phyloP scores from a whole-genome alignment of 2,329 filamentous ascomycete species.

The Neofusicoccum cordaticola region DNA sequence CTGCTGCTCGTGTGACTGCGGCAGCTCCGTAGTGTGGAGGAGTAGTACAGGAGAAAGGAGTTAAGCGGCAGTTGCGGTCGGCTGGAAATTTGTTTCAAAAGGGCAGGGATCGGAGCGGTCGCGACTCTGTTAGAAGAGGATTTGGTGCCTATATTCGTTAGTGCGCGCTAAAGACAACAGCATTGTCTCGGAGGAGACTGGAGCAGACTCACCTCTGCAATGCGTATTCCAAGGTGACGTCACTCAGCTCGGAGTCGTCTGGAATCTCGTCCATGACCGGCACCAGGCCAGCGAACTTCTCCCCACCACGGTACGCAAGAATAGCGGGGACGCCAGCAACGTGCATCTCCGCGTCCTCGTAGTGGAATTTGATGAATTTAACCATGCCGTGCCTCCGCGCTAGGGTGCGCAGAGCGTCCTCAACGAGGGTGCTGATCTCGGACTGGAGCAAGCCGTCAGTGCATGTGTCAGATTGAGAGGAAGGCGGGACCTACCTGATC shows the following conservation, averaged over 20 bases:
- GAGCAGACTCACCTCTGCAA: conserved; percentile 51
- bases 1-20: background rate
- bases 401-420: conserved; percentile 72
- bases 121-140: conserved; percentile 13
- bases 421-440: conserved; percentile 72
- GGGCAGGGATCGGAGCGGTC: conserved; percentile 3
- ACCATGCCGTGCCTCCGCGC: conserved; percentile 68
- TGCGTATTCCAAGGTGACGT: conserved; percentile 56
- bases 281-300: conserved; percentile 86
- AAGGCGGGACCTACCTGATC: conserved; percentile 63
- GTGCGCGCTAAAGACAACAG: background rate
- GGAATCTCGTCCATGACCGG: conserved; percentile 86
- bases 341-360: conserved; percentile 92
- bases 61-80: background rate
- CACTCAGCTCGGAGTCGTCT: conserved; percentile 49
- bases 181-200: background rate
- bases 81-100: conserved; percentile 4
- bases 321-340: conserved; percentile 82
- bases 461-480: conserved; percentile 4
- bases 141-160: conserved; percentile 15
- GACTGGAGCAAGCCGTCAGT: conserved; percentile 56
- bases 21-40: background rate
- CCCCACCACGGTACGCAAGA: conserved; percentile 83
- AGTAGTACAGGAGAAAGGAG: background rate
- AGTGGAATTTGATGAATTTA: conserved; percentile 88